Base-by-base conservation (phyloP, 2,329 filamentous ascomycete species). In the Colletotrichum brevisporum region DNA sequence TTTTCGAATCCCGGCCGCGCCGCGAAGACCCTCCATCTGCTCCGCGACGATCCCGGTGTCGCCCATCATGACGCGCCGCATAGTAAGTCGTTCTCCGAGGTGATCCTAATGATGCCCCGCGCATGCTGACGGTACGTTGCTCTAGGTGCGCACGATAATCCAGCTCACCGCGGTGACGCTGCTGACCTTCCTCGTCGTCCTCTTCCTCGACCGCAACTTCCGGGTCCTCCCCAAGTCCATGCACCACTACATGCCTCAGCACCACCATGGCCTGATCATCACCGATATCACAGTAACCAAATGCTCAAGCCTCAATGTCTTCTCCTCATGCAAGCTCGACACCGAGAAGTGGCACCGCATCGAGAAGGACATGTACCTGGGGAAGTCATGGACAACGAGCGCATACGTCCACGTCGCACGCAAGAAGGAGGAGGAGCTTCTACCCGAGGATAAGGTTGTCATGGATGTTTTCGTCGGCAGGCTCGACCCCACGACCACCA, bases 201-300 rank as follows among this genome's bases (percentile, higher is more conserved):
- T 95, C 80, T 87, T 97, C 79, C 90, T 97, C 83, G 95, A 98
- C 82, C 93, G 91, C 77, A 93, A 92, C 78, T 97, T 96, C 83
- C 89, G 93, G 74, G 92, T 98, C 69, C 89, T 98, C 43, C 95
- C 95, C 50, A 90, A 91, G 75, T 89, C 92, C 69, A 92, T 98
- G 74, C 95, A 98, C 84, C 92, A 90, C 78, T 93, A 95, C 80
- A 90, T 97, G 76, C 95, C 95, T 27, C 89, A 90, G 71, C 94
- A 97, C 80, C 93, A 97, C 77, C 89, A 93, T 51, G 94, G 94
- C 72, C 88, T 92, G 69, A 90, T 97, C 75, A 89, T 97, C 75
- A 97, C 94, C 77, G 95, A 98, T 81, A 86, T 97, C 69, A 93
- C 91, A 41, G 86, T 97, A 71, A 87, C 89, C 18, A 91, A 87